phyloP scores from a whole-genome alignment of 495 filamentous ascomycete species.

The Chaetomium tenue region DNA sequence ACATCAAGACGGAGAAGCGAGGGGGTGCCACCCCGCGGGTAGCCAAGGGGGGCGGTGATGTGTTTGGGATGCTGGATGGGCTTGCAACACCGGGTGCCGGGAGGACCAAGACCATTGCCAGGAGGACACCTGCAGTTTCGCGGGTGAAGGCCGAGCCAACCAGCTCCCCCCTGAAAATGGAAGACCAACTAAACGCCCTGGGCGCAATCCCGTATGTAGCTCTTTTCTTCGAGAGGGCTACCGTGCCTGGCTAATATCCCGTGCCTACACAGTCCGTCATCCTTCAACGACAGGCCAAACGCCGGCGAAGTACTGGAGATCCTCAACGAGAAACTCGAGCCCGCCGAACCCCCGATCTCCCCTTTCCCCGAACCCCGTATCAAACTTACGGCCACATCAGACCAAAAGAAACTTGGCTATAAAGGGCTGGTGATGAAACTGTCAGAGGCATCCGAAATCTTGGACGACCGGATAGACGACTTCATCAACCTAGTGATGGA shows the following conservation, averaged over 20 bases:
- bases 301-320: constrained; percentile 79
- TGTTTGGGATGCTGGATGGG: constrained; percentile 86
- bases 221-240: too few species aligned
- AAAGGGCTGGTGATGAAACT: constrained; percentile 91
- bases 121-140: constrained; percentile 53
- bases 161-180: constrained; percentile 48
- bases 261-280: constrained; percentile 39
- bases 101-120: constrained; percentile 55
- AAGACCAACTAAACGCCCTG: constrained; percentile 42
- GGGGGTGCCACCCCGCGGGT: constrained; percentile 63
- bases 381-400: constrained; percentile 75
- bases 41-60: constrained; percentile 54
- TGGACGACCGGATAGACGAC: constrained; percentile 93
- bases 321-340: constrained; percentile 71
- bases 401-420: constrained; percentile 86
- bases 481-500: constrained; percentile 70
- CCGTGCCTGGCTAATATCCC: neutral
- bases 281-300: constrained; percentile 70
- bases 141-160: constrained; percentile 45
- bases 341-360: constrained; percentile 67
- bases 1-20: constrained; percentile 61
- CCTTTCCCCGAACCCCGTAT: constrained; percentile 74
- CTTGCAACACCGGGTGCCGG: constrained; percentile 62
- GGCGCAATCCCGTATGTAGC: constrained; percentile 40
- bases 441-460: constrained; percentile 83